Evolutionary conservation across 1,139 yeast species (phyloP), one percentile per base, ranked within the genome.

Genomic region (Hansenula lynferdii): DNA sequence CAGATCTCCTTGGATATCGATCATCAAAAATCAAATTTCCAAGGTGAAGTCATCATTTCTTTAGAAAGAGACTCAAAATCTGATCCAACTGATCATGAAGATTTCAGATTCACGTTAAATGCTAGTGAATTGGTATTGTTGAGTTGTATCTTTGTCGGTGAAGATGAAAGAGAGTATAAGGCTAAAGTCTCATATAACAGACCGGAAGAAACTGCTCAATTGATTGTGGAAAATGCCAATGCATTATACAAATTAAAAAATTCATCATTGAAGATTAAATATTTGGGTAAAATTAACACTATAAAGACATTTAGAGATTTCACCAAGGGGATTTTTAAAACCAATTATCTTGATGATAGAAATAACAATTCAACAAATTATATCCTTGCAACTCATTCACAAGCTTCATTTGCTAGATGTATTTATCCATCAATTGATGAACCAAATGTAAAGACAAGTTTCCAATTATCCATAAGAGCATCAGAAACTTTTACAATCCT

Each of bases 351-450:
- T 41, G 78, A 74, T 47, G 64, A 69, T 6, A 57, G 64, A 17
- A 61, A 72, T 2, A 79, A 80, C 11, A 64, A 57, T 24, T 61
- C 80, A 2, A 61, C 65, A 41, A 72, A 75, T 43, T 69, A 62
- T 41, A 61, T 82, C 14, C 54, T 82, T 30, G 79, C 87, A 0
- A 80, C 92, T 2, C 90, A 84, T 52, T 70, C 77, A 31, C 90
- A 82, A 54, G 89, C 92, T 0, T 68, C 70, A 24, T 79, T 70
- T 45, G 81, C 86, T 4, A 66, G 81, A 48, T 55, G 56, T 36
- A 70, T 82, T 12, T 78, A 78, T 50, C 92, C 92, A 2, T 72
- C 80, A 46, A 56, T 83, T 17, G 90, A 84, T 53, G 87, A 81
- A 47, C 67, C 76, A 17, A 54, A 64, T n/a, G 57, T 63, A 29